phyloP scores from a whole-genome alignment of 2,329 filamentous ascomycete genomes.

The Didymella exigua region DNA sequence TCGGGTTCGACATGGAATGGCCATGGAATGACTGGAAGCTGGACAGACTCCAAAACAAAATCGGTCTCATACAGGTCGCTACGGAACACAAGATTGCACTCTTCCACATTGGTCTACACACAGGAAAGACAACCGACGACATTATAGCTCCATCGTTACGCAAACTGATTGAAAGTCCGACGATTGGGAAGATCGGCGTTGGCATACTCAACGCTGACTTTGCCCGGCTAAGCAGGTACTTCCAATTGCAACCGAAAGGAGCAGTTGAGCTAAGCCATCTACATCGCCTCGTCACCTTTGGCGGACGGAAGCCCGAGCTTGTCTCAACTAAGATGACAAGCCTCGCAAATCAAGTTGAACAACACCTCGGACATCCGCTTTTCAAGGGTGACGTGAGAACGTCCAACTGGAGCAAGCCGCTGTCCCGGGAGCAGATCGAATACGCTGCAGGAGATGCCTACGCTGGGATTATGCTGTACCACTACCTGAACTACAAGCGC shows the following conservation, averaged over 20 bases:
- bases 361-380: conserved; percentile 74
- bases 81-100: conserved; percentile 76
- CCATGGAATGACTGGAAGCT: conserved; percentile 54
- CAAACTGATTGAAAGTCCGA: conserved; percentile 71
- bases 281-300: conserved; percentile 76
- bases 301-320: conserved; percentile 53
- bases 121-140: conserved; percentile 52
- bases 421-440: conserved; percentile 70
- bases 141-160: conserved; percentile 74
- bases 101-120: conserved; percentile 74
- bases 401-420: conserved; percentile 72
- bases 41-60: conserved; percentile 66
- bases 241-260: conserved; percentile 68
- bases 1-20: conserved; percentile 96
- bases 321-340: conserved; percentile 59
- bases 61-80: conserved; percentile 84
- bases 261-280: conserved; percentile 83
- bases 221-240: conserved; percentile 68
- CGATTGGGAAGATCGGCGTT: conserved; percentile 78
- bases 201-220: conserved; percentile 67
- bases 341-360: conserved; percentile 71
- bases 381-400: conserved; percentile 78
- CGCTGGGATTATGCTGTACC: conserved; percentile 76
- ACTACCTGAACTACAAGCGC: conserved; percentile 69
- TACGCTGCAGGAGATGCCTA: conserved; percentile 87